Evolutionary conservation across 352 stramenopile genomes (phyloP).

Genomic region (Phytophthora capsici): DNA sequence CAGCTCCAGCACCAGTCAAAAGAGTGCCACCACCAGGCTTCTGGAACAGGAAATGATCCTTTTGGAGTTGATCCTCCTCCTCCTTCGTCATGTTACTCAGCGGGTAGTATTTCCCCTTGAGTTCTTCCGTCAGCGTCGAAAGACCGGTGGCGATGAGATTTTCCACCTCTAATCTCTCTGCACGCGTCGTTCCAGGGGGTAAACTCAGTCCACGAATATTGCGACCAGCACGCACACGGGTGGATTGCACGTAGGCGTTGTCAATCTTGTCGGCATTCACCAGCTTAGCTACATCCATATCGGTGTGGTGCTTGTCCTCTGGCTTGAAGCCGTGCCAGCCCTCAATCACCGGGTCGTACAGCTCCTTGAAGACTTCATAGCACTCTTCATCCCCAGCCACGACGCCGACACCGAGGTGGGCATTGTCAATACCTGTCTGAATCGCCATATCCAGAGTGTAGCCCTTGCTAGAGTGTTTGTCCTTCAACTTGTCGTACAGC

Average conservation of each 20-base stretch:
- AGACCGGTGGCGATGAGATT: slow-evolving; percentile 83
- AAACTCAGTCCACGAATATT: slow-evolving; percentile 91
- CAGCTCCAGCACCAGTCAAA: slow-evolving; percentile 84
- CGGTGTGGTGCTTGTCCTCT: slow-evolving; percentile 77
- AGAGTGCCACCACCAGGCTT: slow-evolving; percentile 91
- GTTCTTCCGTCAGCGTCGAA: slow-evolving; percentile 67
- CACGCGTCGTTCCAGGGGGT: slow-evolving; percentile 85
- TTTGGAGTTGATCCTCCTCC: slow-evolving; percentile 91
- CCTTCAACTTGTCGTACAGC: slow-evolving; percentile 87
- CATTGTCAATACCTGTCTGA: slow-evolving; percentile 84
- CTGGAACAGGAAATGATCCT: slow-evolving; percentile 93
- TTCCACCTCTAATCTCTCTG: slow-evolving; percentile 86
- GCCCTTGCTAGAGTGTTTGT: slow-evolving; percentile 64
- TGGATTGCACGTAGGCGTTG: slow-evolving; percentile 91
- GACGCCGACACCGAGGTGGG: slow-evolving; percentile 82
- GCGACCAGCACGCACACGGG: slow-evolving; percentile 90
- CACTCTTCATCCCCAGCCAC: slow-evolving; percentile 89
- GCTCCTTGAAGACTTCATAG: slow-evolving; percentile 82
- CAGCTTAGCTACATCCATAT: slow-evolving; percentile 85
- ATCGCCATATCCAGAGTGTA: slow-evolving; percentile 90
- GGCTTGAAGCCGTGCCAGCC: slow-evolving; percentile 88
- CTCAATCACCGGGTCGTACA: slow-evolving; percentile 88
- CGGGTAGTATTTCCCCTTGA: slow-evolving; percentile 89
- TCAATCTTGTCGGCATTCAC: slow-evolving; percentile 71
- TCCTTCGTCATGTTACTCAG: slow-evolving; percentile 92